Evolutionary conservation across 331 rosid species (phyloP), one percentile per base, ranked within the genome.

Genomic region (Malus hybrid): DNA sequence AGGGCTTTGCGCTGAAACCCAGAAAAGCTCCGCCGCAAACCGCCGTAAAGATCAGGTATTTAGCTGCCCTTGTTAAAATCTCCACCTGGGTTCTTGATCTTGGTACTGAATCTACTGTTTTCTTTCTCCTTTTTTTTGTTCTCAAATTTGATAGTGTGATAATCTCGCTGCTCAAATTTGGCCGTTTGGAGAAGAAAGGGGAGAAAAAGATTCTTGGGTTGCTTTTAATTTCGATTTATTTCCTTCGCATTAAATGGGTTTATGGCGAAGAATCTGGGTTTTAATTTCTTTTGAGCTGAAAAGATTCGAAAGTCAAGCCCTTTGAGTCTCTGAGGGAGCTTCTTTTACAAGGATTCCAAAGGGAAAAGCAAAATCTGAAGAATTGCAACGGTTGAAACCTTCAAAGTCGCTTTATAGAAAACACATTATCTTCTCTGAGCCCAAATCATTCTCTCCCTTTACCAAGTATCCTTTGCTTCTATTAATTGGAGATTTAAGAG

Each of bases 321-420:
- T 65, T 72, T 65, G 79, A 76, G 85, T 54, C 67, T 72, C 72
- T 80, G 65, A 65, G 81, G 55, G 67, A 76, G 79, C 80, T 83
- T 80, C 78, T 83, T 83, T 78, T 42, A 57, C 82, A 81, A 80
- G 90, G 87, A 79, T 83, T 79, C 84, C 80, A 73, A 74, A 85
- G 77, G 79, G 76, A 78, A 80, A 79, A 78, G 80, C 76, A 86
- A 81, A 69, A 62, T 36, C 31, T 34, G 78, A 75, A 69, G 54
- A 36, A 64, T 76, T 50, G 72, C 83, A 88, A 91, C 93, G 91
- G 92, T 72, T 91, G 86, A 84, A 88, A 90, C 86, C 78, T 81
- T 87, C 84, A 86, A 85, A 87, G 88, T 78, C 78, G 84, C 96
- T 87, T 90, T 83, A 64, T 65, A 31, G 15, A 44, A 42, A 44